These are phyloP conservation scores for Clavispora asparagi DNA, from an alignment of 805 yeast species.

Conservation along the genomic window DNA sequence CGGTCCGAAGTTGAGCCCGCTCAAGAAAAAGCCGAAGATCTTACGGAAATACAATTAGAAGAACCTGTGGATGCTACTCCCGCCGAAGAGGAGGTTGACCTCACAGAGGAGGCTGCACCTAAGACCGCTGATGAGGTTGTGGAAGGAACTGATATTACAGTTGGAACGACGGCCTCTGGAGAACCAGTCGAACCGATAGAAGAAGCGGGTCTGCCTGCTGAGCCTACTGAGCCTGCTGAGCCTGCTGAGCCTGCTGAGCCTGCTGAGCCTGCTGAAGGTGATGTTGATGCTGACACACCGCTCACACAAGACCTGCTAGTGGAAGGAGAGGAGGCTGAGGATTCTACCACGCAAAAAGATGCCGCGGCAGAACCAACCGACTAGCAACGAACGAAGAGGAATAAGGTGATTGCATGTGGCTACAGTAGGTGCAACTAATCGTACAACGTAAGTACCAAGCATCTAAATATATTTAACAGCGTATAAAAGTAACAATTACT, in stretches of 20 bases:
- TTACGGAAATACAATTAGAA: constrained; percentile 1
- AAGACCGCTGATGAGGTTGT: neutral
- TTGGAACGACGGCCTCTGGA: neutral
- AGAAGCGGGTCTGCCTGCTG: neutral
- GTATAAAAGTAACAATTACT: constrained; percentile 33
- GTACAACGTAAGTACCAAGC: constrained; percentile 1
- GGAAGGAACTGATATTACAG: neutral
- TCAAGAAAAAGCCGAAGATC: constrained; percentile 3
- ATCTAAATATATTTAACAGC: neutral
- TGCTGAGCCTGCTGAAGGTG: constrained; percentile 6
- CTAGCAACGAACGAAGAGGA: neutral
- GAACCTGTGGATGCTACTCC: neutral
- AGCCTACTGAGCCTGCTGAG: neutral
- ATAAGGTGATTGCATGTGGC: neutral
- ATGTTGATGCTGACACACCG: neutral
- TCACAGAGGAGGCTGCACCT: neutral
- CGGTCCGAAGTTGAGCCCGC: neutral
- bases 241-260: constrained; percentile 1
- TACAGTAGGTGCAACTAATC: neutral
- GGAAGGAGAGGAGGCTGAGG: constrained; percentile 7
- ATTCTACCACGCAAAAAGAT: constrained; percentile 3
- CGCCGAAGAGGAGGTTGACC: neutral
- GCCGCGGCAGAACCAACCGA: too few relatives aligned
- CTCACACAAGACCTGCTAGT: too few relatives aligned
- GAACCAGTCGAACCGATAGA: constrained; percentile 1